A percentile compares a stretch with the other conserved stretches of the same genome.
These are phyloP conservation scores for Fusarium duplospermum DNA, from an alignment of 2,329 filamentous ascomycete genomes.

Conservation along the genomic window DNA sequence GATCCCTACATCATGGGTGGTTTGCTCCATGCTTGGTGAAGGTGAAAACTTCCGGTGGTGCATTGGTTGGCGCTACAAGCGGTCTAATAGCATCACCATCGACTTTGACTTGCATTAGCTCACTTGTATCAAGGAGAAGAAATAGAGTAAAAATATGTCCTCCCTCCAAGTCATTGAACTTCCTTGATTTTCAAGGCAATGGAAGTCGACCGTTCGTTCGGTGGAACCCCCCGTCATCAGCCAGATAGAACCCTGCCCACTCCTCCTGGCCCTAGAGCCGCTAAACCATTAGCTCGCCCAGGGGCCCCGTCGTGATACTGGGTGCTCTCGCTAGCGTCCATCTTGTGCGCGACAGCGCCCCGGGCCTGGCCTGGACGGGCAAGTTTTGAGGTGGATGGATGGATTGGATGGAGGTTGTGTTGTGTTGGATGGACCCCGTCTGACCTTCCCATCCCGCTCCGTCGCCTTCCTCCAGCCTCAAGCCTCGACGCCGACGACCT, in stretches of 20 bases:
- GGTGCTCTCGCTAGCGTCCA: conserved; percentile 38
- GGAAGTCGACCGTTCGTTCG: conserved; percentile 30
- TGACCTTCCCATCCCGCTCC: conserved; percentile 23
- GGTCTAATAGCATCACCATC: background rate
- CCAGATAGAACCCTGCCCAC: conserved; percentile 40
- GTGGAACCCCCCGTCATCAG: conserved; percentile 32
- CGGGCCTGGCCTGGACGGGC: conserved; percentile 21
- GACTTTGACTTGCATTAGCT: background rate
- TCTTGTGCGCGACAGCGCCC: conserved; percentile 32
- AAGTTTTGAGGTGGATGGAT: conserved; percentile 24
- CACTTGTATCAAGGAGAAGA: conserved; percentile 1
- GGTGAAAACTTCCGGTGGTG: background rate
- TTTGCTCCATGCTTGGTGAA: background rate
- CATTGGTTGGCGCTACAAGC: background rate
- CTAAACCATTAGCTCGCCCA: conserved; percentile 36
- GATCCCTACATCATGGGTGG: background rate
- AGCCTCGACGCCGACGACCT: conserved; percentile 41
- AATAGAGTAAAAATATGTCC: conserved; percentile 10
- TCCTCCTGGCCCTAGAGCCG: conserved; percentile 38
- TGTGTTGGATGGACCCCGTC: conserved; percentile 36
- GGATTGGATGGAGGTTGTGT: conserved; percentile 7
- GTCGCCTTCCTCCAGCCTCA: conserved; percentile 31
- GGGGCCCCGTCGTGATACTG: conserved; percentile 35
- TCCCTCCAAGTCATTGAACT: conserved; percentile 31
- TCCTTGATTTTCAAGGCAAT: conserved; percentile 35